These are phyloP conservation scores for Heterobasidion parviporum DNA, from an alignment of 1,284 basidiomycete genomes.

Conservation along the genomic window DNA sequence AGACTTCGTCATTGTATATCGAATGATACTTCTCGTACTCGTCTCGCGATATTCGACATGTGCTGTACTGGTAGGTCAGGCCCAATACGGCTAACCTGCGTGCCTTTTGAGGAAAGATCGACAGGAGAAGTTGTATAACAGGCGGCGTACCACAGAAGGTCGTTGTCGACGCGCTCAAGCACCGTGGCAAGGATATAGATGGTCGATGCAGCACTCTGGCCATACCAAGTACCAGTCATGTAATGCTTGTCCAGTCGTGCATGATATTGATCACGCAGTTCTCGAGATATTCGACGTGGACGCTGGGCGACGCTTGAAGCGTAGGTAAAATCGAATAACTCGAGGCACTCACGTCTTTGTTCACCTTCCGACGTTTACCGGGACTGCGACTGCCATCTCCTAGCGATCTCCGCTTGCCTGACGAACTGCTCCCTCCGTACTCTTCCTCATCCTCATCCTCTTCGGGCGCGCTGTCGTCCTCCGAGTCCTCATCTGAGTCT, in stretches of 20 bases:
- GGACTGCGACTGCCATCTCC: conserved; percentile 30
- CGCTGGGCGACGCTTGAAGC: conserved; percentile 14
- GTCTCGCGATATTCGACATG: conserved; percentile 81
- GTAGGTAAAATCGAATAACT: conserved; percentile 12
- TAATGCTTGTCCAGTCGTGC: conserved; percentile 77
- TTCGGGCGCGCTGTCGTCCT: conserved; percentile 31
- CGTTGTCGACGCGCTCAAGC: conserved; percentile 88
- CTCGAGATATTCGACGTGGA: conserved; percentile 50
- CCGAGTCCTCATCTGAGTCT: conserved; percentile 59
- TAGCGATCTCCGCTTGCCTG: conserved; percentile 50
- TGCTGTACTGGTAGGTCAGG: conserved; percentile 87
- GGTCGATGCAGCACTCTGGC: conserved; percentile 84
- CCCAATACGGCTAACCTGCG: conserved; percentile 88
- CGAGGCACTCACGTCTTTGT: conserved; percentile 32
- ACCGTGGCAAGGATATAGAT: conserved; percentile 88
- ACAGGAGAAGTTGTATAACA: background rate
- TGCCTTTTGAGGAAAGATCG: too few species aligned
- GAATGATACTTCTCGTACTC: conserved; percentile 78
- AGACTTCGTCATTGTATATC: conserved; percentile 84
- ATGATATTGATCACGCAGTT: conserved; percentile 59
- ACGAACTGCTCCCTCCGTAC: conserved; percentile 29
- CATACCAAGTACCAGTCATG: conserved; percentile 76
- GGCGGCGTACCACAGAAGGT: conserved; percentile 76
- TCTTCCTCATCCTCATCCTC: conserved; percentile 39
- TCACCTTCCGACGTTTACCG: conserved; percentile 42